These are phyloP conservation scores for Drosera spatulata DNA, from an alignment of 179 eudicot species.

Conservation along the genomic window DNA sequence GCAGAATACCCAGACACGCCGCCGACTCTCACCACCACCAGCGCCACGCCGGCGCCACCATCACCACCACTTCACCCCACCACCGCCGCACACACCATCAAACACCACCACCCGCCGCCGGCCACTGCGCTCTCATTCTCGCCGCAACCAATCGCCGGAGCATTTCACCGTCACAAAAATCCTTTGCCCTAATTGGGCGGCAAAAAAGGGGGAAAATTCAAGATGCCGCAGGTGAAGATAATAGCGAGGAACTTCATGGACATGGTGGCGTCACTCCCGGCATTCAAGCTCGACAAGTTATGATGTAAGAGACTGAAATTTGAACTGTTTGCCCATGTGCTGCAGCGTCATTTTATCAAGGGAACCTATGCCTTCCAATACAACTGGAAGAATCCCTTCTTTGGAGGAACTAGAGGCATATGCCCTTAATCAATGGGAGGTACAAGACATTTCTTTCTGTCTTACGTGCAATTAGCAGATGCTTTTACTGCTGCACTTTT, in stretches of 20 bases:
- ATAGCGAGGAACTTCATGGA: constrained; percentile 97
- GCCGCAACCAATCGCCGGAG: no score
- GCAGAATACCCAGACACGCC: no score
- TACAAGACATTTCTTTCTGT: constrained; percentile 15
- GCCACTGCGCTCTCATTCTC: no score
- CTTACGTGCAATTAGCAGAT: background rate
- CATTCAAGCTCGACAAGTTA: constrained; percentile 73
- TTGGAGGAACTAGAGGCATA: constrained; percentile 70
- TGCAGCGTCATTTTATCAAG: constrained; percentile 80
- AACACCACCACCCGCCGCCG: no score
- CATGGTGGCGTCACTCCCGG: constrained; percentile 93
- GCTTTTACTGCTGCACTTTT: background rate
- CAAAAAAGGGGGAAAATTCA: no score
- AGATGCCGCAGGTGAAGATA: constrained; percentile 79
- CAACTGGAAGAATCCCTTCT: constrained; percentile 67
- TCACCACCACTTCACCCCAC: no score
- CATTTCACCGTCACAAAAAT: no score
- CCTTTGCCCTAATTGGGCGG: no score
- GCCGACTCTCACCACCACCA: no score
- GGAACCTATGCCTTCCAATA: constrained; percentile 66
- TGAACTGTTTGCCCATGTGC: constrained; percentile 9
- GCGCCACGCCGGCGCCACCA: no score
- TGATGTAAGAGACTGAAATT: no score
- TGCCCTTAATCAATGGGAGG: constrained; percentile 96
- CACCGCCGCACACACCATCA: no score